Conservation (phyloP, 768 basidiomycete species). For the Leccinum truebloodii region DNA sequence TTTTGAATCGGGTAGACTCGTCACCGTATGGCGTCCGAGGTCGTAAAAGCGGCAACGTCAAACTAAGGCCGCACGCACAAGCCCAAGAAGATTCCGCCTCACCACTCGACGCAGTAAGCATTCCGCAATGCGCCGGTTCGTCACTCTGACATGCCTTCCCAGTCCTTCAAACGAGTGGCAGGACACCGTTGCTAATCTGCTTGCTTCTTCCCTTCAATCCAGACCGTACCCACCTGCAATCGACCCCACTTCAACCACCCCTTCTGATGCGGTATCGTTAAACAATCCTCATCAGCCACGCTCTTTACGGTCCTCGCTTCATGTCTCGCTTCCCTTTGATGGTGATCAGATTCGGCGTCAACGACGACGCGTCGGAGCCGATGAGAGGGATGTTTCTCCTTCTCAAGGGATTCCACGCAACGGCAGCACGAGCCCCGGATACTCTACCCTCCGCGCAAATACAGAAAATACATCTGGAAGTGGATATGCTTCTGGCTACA, state of each 20-base stretch:
- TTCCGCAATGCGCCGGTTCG: background rate
- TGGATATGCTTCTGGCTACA: slow-evolving; percentile 27
- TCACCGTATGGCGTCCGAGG: slow-evolving; percentile 79
- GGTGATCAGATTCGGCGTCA: slow-evolving; percentile 45
- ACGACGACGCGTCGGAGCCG: slow-evolving; percentile 30
- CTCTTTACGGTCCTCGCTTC: slow-evolving; percentile 14
- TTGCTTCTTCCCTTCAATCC: slow-evolving; percentile 24
- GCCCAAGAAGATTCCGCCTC: slow-evolving; percentile 30
- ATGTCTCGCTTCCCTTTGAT: slow-evolving; percentile 10
- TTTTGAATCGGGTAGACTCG: slow-evolving; percentile 78
- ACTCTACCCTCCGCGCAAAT: slow-evolving; percentile 17
- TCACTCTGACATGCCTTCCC: slow-evolving; percentile 7
- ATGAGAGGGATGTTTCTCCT: slow-evolving; percentile 12
- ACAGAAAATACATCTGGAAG: slow-evolving; percentile 15
- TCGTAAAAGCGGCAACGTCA: slow-evolving; percentile 48
- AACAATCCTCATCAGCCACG: slow-evolving; percentile 15
- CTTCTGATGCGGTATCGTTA: slow-evolving; percentile 11
- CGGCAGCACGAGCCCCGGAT: slow-evolving; percentile 21
- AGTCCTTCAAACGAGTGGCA: slow-evolving; percentile 88
- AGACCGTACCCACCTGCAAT: slow-evolving; percentile 1
- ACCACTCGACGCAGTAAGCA: slow-evolving; percentile 62
- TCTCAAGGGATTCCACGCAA: slow-evolving; percentile 10
- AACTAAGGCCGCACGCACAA: slow-evolving; percentile 24
- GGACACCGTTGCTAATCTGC: slow-evolving; percentile 50
- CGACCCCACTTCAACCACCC: background rate